Percentiles rank a stretch among this genome's conserved stretches.
Conservation (phyloP, 768 basidiomycete species). For the Tylopilus felleus region DNA sequence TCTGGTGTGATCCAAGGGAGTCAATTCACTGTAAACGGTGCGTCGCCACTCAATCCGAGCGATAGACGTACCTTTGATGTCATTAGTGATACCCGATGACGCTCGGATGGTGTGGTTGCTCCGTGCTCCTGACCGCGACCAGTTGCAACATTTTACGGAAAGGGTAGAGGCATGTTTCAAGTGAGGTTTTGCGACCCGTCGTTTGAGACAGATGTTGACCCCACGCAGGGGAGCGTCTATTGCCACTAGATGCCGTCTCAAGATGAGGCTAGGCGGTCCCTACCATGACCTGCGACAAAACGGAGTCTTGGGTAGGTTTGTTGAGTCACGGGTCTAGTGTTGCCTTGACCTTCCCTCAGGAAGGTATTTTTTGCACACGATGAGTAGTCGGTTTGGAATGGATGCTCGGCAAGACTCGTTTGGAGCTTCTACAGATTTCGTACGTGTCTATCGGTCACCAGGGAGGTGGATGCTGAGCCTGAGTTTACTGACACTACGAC, state of each 20-base stretch:
- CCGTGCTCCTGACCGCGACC: constrained; percentile 60
- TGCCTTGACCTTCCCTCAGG: constrained; percentile 36
- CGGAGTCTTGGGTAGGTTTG: constrained; percentile 43
- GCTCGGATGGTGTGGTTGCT: constrained; percentile 70
- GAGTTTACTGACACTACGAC: constrained; percentile 9
- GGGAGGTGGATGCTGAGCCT: not conserved
- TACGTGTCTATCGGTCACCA: no score
- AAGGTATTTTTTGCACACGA: constrained; percentile 47
- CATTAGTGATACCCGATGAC: constrained; percentile 78
- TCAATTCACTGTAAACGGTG: constrained; percentile 57
- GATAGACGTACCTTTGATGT: not conserved
- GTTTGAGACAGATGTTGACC: constrained; percentile 5
- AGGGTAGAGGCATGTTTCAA: constrained; percentile 68
- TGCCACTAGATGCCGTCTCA: constrained; percentile 56
- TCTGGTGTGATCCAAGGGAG: constrained; percentile 74
- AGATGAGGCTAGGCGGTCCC: constrained; percentile 40
- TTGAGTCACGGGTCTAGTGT: not conserved
- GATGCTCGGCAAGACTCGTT: constrained; percentile 34
- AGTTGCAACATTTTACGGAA: constrained; percentile 50
- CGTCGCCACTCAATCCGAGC: not conserved
- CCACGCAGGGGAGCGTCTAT: constrained; percentile 57
- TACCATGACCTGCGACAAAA: constrained; percentile 64
- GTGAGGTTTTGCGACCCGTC: constrained; percentile 42
- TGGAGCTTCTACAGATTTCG: constrained; percentile 74
- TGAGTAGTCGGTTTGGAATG: constrained; percentile 44